A percentile compares a stretch with the other conserved stretches of the same genome.
Evolutionary conservation across 2,329 filamentous ascomycete species (phyloP).

Genomic region (Penicillium sp.): DNA sequence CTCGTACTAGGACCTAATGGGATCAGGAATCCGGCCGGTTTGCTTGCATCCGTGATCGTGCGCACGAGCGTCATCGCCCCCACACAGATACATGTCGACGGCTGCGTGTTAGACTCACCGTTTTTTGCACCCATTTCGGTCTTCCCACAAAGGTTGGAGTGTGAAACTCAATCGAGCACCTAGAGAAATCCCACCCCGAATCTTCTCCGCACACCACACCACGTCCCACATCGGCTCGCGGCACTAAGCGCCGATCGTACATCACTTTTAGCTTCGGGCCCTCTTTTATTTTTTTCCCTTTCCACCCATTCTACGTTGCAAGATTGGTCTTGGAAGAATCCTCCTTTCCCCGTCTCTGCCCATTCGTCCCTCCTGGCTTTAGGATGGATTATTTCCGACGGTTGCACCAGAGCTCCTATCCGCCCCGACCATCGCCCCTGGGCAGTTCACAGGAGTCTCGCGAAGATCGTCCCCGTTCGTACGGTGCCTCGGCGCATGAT

Average conservation of each 20-base stretch:
- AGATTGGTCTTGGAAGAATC: neutral
- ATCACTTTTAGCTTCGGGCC: conserved; percentile 4
- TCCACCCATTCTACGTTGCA: neutral
- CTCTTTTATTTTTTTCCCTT: conserved; percentile 6
- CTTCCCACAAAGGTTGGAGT: neutral
- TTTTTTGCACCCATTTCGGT: neutral
- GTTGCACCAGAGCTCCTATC: conserved; percentile 28
- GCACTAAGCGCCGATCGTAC: conserved; percentile 26
- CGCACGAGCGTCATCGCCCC: neutral
- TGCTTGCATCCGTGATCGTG: neutral
- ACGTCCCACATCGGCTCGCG: conserved; percentile 13
- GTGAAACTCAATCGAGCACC: neutral
- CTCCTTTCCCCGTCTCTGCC: neutral
- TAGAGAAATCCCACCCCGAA: neutral
- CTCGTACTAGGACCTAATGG: neutral
- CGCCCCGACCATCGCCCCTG: conserved; percentile 33
- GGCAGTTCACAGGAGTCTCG: conserved; percentile 31
- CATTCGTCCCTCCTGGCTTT: neutral
- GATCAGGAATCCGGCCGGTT: neutral
- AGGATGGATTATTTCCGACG: conserved; percentile 31
- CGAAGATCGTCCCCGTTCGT: conserved; percentile 26
- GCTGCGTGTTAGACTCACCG: neutral
- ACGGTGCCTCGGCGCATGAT: conserved; percentile 19
- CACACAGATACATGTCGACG: neutral
- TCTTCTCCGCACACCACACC: neutral